A percentile compares a stretch with the other conserved stretches of the same genome.
Evolutionary conservation across 495 filamentous ascomycete species (phyloP).

Genomic region (Tetracladium marchalianum): DNA sequence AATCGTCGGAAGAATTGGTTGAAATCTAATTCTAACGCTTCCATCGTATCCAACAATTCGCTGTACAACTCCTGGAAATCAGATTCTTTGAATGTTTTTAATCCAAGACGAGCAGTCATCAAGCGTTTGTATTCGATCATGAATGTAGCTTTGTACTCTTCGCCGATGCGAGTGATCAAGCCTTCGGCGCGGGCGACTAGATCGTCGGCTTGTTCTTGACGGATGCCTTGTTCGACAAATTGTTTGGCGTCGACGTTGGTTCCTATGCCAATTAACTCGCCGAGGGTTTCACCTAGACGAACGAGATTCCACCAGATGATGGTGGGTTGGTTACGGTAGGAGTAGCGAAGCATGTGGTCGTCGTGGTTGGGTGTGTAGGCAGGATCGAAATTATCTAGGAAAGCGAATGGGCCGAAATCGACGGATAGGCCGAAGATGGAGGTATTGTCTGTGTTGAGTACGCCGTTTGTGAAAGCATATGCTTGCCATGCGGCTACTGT

Average conservation of each 20-base stretch:
- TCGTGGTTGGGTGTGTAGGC: constrained; percentile 95
- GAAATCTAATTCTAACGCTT: constrained; percentile 76
- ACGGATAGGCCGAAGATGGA: constrained; percentile 80
- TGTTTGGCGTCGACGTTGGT: constrained; percentile 50
- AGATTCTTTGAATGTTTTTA: constrained; percentile 48
- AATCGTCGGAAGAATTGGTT: constrained; percentile 83
- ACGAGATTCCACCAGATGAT: constrained; percentile 99
- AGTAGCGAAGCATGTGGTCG: constrained; percentile 76
- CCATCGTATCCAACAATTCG: constrained; percentile 72
- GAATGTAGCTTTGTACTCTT: constrained; percentile 83
- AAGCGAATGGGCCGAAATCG: constrained; percentile 89
- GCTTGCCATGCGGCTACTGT: constrained; percentile 94
- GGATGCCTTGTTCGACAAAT: constrained; percentile 64
- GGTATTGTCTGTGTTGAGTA: constrained; percentile 94
- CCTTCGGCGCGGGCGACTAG: constrained; percentile 72
- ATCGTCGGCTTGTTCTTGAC: constrained; percentile 52
- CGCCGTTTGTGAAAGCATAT: constrained; percentile 96
- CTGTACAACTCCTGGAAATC: constrained; percentile 76
- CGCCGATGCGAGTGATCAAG: constrained; percentile 64
- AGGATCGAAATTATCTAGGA: constrained; percentile 87
- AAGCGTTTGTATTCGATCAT: constrained; percentile 74
- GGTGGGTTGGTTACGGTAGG: constrained; percentile 86
- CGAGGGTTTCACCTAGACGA: constrained; percentile 80
- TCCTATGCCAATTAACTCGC: constrained; percentile 75
- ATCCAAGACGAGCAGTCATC: constrained; percentile 69